Evolutionary conservation across 371 early-diverging fungal genomes (phyloP).

Genomic region (Mucor racemosus): DNA sequence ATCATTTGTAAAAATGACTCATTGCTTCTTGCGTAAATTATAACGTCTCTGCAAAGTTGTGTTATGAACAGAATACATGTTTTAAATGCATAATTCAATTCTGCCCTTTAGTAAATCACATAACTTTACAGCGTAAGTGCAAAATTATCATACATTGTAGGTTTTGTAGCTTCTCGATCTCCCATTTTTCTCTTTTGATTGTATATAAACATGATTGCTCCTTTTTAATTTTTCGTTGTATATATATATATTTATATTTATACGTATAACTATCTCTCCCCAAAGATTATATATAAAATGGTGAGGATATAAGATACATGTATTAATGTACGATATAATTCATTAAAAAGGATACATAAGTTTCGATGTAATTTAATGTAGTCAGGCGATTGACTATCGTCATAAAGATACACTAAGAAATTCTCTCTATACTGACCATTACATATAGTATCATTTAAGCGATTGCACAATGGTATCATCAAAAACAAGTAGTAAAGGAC

Average conservation of each 20-base stretch:
- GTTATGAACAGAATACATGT: slow-evolving; percentile 2
- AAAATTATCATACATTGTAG: too few species aligned
- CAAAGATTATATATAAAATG: background rate
- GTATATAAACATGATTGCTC: background rate
- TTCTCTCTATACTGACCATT: background rate
- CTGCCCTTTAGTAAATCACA: background rate
- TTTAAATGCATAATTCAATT: background rate
- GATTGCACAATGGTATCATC: background rate
- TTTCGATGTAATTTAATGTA: background rate
- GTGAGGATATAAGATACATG: background rate
- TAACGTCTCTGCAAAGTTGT: background rate
- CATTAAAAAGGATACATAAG: background rate
- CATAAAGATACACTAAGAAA: background rate
- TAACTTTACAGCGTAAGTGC: background rate
- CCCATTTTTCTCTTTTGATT: background rate
- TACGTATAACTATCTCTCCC: background rate
- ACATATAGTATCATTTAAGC: background rate
- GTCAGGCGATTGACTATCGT: background rate
- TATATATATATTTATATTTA: background rate
- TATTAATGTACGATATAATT: background rate
- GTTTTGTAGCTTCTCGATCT: background rate
- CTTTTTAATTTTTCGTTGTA: background rate
- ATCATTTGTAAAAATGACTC: background rate
- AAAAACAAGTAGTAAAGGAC: background rate
- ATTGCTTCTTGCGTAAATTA: background rate